phyloP scores from a whole-genome alignment of 805 yeast species.

The Candida easanensis region DNA sequence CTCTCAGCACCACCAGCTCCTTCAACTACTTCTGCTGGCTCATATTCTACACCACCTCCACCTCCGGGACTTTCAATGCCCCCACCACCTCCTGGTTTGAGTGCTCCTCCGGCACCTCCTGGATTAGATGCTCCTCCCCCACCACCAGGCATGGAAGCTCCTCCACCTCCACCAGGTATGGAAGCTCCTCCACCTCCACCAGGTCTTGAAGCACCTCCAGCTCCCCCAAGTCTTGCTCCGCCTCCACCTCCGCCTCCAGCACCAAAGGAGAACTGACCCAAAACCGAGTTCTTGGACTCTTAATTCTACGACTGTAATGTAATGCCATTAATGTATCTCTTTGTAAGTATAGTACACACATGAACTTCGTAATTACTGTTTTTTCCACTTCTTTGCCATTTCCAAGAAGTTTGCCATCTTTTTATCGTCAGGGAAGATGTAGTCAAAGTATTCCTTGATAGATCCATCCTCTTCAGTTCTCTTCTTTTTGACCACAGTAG shows the following conservation, averaged over 20 bases:
- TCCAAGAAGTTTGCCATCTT: conserved; percentile 37
- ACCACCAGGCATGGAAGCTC: conserved; percentile 3
- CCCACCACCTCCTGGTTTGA: conserved; percentile 2
- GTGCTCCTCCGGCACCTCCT: conserved; percentile 4
- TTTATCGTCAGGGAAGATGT: conserved; percentile 65
- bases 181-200: conserved; percentile 2
- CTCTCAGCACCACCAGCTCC: conserved; percentile 9
- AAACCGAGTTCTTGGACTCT: conserved; percentile 68
- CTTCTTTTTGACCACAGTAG: conserved; percentile 48
- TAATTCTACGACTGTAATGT: conserved; percentile 34
- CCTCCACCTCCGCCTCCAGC: conserved; percentile 1
- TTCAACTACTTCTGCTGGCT: neutral
- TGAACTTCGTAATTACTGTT: conserved; percentile 3
- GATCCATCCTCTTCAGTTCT: conserved; percentile 40
- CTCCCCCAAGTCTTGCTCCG: conserved; percentile 3
- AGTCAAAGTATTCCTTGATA: conserved; percentile 56
- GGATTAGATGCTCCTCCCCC: neutral
- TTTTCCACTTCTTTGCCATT: conserved; percentile 48
- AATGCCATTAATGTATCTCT: neutral
- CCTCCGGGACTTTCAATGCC: conserved; percentile 1
- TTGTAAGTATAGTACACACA: neutral
- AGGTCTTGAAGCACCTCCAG: conserved; percentile 3
- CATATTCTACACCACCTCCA: neutral
- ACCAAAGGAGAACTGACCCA: neutral
- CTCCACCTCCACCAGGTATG: conserved; percentile 4